Evolutionary conservation across 257 asterid species (phyloP).

Genomic region (Nemophila menziesii): DNA sequence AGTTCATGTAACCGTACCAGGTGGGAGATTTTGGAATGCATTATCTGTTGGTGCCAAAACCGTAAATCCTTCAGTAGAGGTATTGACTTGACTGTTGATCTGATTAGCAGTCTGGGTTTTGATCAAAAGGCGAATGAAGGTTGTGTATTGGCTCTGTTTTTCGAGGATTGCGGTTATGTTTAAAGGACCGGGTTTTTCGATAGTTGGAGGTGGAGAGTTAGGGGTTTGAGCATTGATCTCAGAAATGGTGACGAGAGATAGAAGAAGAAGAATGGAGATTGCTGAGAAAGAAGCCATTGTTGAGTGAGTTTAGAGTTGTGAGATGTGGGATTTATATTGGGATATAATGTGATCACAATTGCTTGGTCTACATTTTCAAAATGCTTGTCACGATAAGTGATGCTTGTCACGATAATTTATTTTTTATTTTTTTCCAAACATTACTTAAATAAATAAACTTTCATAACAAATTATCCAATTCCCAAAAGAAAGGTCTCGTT

Average conservation of each 20-base stretch:
- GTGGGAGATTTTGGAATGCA: slow-evolving; percentile 67
- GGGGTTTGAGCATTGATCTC: slow-evolving; percentile 27
- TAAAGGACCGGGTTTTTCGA: slow-evolving; percentile 52
- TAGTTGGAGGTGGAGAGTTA: slow-evolving; percentile 45
- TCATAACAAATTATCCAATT: too few species aligned
- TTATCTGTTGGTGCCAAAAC: slow-evolving; percentile 77
- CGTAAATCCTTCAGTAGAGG: slow-evolving; percentile 63
- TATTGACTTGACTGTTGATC: slow-evolving; percentile 71
- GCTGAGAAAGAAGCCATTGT: not conserved
- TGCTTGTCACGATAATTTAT: too few species aligned
- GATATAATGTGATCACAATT: not conserved
- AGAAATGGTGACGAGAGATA: slow-evolving; percentile 14
- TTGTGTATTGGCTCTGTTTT: slow-evolving; percentile 36
- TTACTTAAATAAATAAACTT: too few species aligned
- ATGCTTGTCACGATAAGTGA: too few species aligned
- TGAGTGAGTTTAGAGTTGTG: not conserved
- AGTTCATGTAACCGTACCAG: too few species aligned
- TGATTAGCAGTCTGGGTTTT: slow-evolving; percentile 43
- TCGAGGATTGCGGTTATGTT: slow-evolving; percentile 52
- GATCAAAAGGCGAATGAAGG: slow-evolving; percentile 44
- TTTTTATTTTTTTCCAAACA: too few species aligned
- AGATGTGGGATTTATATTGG: not conserved
- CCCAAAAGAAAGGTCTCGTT: too few species aligned
- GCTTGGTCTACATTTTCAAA: too few species aligned
- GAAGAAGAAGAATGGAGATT: slow-evolving; percentile 22